phyloP scores from a whole-genome alignment of 176 grass and related monocot species.

The Elymus sibiricus region DNA sequence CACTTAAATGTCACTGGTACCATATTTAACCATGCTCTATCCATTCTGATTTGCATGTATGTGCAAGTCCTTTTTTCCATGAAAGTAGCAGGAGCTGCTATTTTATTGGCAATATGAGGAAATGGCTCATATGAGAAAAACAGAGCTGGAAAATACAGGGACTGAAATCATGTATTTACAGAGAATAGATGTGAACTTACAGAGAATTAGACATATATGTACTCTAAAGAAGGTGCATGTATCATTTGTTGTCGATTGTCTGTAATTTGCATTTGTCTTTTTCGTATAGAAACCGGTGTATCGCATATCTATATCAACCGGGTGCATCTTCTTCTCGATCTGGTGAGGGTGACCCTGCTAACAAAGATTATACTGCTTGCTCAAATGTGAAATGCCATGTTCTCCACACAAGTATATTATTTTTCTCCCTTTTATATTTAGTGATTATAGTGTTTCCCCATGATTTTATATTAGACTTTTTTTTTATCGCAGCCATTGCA shows the following conservation, averaged over 20 bases:
- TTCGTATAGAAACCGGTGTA: background rate
- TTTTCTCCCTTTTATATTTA: too few species aligned
- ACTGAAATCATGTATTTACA: background rate
- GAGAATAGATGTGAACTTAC: background rate
- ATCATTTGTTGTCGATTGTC: background rate
- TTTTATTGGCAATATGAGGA: background rate
- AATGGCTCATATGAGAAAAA: background rate
- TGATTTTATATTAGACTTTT: too few species aligned
- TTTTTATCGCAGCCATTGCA: too few species aligned
- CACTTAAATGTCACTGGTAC: background rate
- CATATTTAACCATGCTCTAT: background rate
- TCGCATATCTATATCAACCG: background rate
- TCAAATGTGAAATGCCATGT: background rate
- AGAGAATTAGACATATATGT: background rate
- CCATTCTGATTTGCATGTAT: background rate
- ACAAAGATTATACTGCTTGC: background rate
- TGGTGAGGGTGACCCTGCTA: background rate
- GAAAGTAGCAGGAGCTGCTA: background rate
- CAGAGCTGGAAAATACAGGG: background rate
- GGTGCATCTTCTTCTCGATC: background rate
- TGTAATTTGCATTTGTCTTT: background rate
- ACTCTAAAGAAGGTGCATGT: background rate
- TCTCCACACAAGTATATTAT: too few species aligned
- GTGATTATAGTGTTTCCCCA: too few species aligned
- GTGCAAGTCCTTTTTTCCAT: background rate